Evolutionary conservation across 2,329 filamentous ascomycete genomes (phyloP), one percentile per base, ranked within the genome.

Genomic region (Neurospora sp.): DNA sequence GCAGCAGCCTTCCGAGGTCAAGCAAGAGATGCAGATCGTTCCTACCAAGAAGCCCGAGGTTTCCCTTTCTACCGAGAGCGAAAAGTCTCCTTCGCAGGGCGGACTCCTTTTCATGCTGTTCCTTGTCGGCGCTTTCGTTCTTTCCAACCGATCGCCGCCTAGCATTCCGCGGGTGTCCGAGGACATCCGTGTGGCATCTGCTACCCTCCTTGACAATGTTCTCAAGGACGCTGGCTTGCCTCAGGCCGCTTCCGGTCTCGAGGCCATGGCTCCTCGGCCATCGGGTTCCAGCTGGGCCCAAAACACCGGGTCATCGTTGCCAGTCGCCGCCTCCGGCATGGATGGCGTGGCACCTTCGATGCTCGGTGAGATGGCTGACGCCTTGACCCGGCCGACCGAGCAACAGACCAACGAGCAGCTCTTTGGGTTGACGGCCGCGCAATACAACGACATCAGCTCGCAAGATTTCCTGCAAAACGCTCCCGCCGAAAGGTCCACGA

Each of bases 111-210:
- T 95, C 81, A 97, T 97, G 93, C 91, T 97, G 75, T 91, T 99
- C 78, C 91, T 99, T 69, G 94, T 97, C 74, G 96, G 96, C 78
- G 96, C 96, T 68, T 97, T 97, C 78, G 93, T 98, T 75, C 91
- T 96, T 72, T 97, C 95, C 39, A 96, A 94, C 81, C 89, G 89
- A 74, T 85, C 89, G 23, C 83, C 86, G n/a, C 88, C 89, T 46
- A 88, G 88, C 74, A 89, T 96, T 75, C 91, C 92, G 67, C 87
- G 87, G 70, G 90, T 95, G 78, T 91, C 92, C 41, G 91, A 95
- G 70, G 91, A 95, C 75, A 88, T 96, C 70, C 90, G 92, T 71
- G 90, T 88, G 73, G 92, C 91, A 52, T 93, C 92, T 15, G 90
- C 91, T 67, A 88, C 89, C 23, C 87, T 96, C 23, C 87, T 96